Base-by-base conservation (phyloP, 345 rosid species). In the Eucalyptus tenuipes region DNA sequence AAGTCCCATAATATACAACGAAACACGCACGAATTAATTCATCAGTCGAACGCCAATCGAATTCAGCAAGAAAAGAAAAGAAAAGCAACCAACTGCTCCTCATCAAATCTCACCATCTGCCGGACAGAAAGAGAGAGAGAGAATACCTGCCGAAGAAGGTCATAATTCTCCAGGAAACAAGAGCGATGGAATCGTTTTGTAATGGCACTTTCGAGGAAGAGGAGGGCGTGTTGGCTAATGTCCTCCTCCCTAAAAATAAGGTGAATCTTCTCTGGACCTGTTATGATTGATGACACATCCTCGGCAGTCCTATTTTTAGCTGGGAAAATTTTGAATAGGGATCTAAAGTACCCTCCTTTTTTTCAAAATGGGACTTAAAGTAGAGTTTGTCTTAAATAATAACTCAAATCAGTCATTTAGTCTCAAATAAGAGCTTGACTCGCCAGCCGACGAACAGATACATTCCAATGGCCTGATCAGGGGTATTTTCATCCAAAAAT, bases 391-490 rank as follows among this genome's bases (percentile, higher is more conserved):
- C 24, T 52, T 18, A 52, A 50, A 50, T 52, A 18, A 52, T 52
- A 52, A 52, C 24, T 52, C 24, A 52, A 52, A 18, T 18, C 18
- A 18, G 55, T 52, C 24, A 52, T 52, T 52, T 52, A 52, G 4
- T 50, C 22, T 50, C 55, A 50, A 17, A 50, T 50, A 50, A 50
- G 0, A 50, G 9, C 55, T 22, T 17, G 2, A 50, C 8, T 50
- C 1, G 1, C 20, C 2, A 0, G 7, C 2, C 9, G 1, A 50
- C 9, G 22, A 50, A 50, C 0, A 0, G 9, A 50, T 50, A 22
- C 1, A 50, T 50, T 50, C 1, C 55, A 17, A 50, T 50, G 55
- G 2, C 55, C 4, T 17, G 4, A 50, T 50, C 4, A 50, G 6
- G 22, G 55, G 4, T 50, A 50, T 17, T 50, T 50, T 17, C 55